A percentile compares a stretch with the other conserved stretches of the same genome.
Evolutionary conservation across 2,329 filamentous ascomycete species (phyloP).

Genomic region (Nemania serpens): DNA sequence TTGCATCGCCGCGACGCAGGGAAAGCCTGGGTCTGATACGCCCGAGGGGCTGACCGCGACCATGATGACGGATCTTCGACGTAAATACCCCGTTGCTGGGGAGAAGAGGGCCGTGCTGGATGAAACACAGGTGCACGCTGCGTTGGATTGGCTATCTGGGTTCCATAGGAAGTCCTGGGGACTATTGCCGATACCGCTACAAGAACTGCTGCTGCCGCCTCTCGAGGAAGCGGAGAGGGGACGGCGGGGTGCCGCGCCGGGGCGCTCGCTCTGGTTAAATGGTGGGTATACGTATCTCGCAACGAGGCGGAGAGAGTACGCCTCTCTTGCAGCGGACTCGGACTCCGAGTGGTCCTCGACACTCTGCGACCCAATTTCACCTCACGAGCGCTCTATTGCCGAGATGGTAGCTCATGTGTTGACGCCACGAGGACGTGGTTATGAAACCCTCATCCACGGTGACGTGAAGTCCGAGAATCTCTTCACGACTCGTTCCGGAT

Average conservation of each 20-base stretch:
- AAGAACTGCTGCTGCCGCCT: constrained; percentile 56
- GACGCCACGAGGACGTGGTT: constrained; percentile 47
- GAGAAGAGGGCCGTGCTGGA: constrained; percentile 56
- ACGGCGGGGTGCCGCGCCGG: constrained; percentile 25
- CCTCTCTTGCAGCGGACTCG: constrained; percentile 49
- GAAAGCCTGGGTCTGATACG: constrained; percentile 38
- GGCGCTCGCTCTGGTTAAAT: constrained; percentile 60
- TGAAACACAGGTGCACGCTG: constrained; percentile 53
- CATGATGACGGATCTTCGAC: constrained; percentile 60
- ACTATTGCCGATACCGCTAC: constrained; percentile 36
- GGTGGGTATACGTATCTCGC: constrained; percentile 72
- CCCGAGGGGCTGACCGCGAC: constrained; percentile 53
- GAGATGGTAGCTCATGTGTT: constrained; percentile 59
- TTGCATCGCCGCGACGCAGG: constrained; percentile 32
- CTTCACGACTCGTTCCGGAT: constrained; percentile 57
- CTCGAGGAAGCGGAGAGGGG: constrained; percentile 52
- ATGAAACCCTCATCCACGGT: constrained; percentile 67
- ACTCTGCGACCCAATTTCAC: constrained; percentile 48
- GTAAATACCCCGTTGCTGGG: constrained; percentile 59
- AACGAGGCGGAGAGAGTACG: constrained; percentile 63
- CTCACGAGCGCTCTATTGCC: constrained; percentile 47
- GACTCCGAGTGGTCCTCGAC: constrained; percentile 59
- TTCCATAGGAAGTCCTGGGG: constrained; percentile 64
- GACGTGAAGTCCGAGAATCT: constrained; percentile 74
- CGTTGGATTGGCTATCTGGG: constrained; percentile 64